Percentiles rank a stretch among this genome's conserved stretches.
Evolutionary conservation across 2,329 filamentous ascomycete genomes (phyloP).

Genomic region (Blastomyces parvus): DNA sequence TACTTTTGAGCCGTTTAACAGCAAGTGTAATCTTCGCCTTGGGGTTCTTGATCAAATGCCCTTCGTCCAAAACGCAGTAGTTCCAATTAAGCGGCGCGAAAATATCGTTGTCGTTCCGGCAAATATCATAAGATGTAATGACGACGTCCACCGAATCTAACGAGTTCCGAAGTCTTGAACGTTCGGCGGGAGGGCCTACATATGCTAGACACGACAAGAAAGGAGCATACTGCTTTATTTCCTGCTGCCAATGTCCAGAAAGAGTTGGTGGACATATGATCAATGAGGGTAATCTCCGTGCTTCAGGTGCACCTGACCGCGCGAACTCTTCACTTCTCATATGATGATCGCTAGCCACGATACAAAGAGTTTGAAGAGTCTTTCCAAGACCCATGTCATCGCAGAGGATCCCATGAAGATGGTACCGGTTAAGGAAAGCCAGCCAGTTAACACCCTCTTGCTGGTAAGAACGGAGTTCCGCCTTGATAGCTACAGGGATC

Average conservation of each 20-base stretch:
- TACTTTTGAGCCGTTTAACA: constrained; percentile 80
- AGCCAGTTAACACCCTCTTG: constrained; percentile 99
- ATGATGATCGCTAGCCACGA: constrained; percentile 95
- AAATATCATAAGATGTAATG: constrained; percentile 96
- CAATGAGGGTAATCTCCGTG: constrained; percentile 71
- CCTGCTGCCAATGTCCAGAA: constrained; percentile 97
- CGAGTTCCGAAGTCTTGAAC: constrained; percentile 57
- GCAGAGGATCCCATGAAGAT: constrained; percentile 94
- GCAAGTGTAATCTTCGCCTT: constrained; percentile 92
- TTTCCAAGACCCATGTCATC: constrained; percentile 99
- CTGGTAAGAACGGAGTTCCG: constrained; percentile 90
- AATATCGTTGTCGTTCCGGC: constrained; percentile 85
- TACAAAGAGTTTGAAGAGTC: constrained; percentile 93
- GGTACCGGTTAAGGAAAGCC: constrained; percentile 94
- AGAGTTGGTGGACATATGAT: constrained; percentile 95
- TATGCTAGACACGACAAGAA: constrained; percentile 87
- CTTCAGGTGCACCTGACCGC: constrained; percentile 69
- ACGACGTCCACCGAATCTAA: constrained; percentile 80
- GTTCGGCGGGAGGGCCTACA: constrained; percentile 76
- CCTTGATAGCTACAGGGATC: constrained; percentile 95
- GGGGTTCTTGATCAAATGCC: constrained; percentile 97
- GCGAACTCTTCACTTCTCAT: constrained; percentile 82
- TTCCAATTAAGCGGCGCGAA: constrained; percentile 85
- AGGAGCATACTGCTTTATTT: constrained; percentile 89
- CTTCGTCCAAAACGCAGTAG: constrained; percentile 93